A percentile compares a stretch with the other conserved stretches of the same genome.
phyloP scores from a whole-genome alignment of 2,329 filamentous ascomycete species.

The Pleoardoris graminearum region DNA sequence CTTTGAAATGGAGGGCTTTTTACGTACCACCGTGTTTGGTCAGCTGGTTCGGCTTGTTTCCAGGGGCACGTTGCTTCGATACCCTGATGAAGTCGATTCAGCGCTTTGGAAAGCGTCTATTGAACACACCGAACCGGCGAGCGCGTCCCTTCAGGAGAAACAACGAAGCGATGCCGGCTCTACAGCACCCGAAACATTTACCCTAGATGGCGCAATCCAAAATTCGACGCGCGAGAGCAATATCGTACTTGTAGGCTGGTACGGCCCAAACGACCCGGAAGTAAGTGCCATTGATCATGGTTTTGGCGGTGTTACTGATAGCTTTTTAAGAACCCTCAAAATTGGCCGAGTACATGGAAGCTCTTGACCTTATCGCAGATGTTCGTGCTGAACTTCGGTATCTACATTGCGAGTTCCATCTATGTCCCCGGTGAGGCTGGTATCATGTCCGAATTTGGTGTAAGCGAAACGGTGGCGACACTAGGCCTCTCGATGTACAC shows the following conservation, averaged over 20 bases:
- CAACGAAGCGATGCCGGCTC: background rate
- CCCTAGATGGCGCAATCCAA: background rate
- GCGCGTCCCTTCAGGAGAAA: background rate
- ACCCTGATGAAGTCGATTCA: constrained; percentile 14
- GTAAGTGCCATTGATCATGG: background rate
- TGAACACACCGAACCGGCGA: background rate
- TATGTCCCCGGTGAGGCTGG: constrained; percentile 47
- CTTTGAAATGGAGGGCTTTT: background rate
- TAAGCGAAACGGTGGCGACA: constrained; percentile 63
- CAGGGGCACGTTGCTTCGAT: constrained; percentile 6
- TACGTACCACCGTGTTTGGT: constrained; percentile 15
- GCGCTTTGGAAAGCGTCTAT: constrained; percentile 6
- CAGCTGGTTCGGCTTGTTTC: constrained; percentile 14
- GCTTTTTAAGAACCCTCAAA: constrained; percentile 27
- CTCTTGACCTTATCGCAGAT: constrained; percentile 3
- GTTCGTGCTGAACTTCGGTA: constrained; percentile 57
- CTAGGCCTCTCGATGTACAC: constrained; percentile 80
- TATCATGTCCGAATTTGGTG: constrained; percentile 55
- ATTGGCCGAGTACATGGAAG: constrained; percentile 27
- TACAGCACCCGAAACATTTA: background rate
- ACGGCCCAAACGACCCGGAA: constrained; percentile 30
- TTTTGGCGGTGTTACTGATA: background rate
- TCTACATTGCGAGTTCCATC: constrained; percentile 54
- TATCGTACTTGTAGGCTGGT: constrained; percentile 39
- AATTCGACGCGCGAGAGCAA: background rate